Percentiles rank a stretch among this genome's conserved stretches.
Evolutionary conservation across 2,329 filamentous ascomycete genomes (phyloP).

Genomic region (Colletotrichum lentis): DNA sequence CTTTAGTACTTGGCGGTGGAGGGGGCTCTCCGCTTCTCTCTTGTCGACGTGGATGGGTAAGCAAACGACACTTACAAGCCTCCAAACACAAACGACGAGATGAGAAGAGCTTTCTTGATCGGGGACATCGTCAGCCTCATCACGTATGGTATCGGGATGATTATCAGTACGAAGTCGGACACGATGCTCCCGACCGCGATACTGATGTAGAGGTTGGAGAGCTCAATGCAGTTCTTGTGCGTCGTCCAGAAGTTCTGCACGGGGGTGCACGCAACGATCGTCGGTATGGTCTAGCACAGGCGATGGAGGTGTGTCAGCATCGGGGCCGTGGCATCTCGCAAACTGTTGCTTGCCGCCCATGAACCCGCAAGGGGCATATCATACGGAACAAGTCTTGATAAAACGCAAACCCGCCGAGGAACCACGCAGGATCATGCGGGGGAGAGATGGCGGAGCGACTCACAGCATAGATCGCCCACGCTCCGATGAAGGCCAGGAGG

Average conservation of each 20-base stretch:
- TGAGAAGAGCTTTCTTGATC: not conserved
- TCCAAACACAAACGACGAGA: slow-evolving; percentile 11
- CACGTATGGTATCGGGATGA: slow-evolving; percentile 12
- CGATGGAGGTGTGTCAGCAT: not conserved
- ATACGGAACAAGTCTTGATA: no score
- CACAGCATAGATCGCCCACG: slow-evolving; percentile 32
- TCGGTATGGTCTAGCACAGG: slow-evolving; percentile 11
- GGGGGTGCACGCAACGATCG: slow-evolving; percentile 27
- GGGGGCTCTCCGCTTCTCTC: rapidly evolving
- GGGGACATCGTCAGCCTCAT: slow-evolving; percentile 13
- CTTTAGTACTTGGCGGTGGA: not conserved
- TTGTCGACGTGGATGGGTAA: rapidly evolving
- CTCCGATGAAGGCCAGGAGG: slow-evolving; percentile 24
- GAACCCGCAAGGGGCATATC: no score
- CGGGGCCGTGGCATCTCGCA: rapidly evolving
- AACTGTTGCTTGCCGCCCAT: no score
- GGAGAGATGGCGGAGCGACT: not conserved
- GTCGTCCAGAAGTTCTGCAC: slow-evolving; percentile 32
- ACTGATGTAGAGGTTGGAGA: slow-evolving; percentile 29
- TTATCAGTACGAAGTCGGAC: slow-evolving; percentile 16
- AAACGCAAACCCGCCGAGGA: no score
- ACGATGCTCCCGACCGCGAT: slow-evolving; percentile 33
- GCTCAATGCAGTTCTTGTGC: slow-evolving; percentile 29
- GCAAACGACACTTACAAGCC: not conserved
- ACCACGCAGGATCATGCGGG: no score